These are phyloP conservation scores for Lanmaoa pseudosensibilis DNA, from an alignment of 768 basidiomycete species.

Conservation along the genomic window DNA sequence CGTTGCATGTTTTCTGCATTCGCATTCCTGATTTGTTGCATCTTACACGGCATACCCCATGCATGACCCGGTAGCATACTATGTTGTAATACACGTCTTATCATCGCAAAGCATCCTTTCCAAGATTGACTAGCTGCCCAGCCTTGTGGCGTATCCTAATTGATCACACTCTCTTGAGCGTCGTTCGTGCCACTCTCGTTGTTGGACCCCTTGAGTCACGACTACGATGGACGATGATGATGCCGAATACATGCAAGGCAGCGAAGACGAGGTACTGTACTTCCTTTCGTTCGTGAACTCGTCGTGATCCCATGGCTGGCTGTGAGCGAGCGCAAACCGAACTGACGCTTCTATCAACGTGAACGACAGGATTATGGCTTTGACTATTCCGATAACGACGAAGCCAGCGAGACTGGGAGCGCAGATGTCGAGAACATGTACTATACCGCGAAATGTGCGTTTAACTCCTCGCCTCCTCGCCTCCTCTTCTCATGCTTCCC, in stretches of 20 bases:
- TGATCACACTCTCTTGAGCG: not conserved
- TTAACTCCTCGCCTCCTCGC: not conserved
- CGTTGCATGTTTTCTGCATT: not conserved
- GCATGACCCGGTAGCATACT: constrained; percentile 31
- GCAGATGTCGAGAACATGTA: constrained; percentile 98
- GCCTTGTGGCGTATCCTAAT: constrained; percentile 9
- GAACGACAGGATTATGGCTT: constrained; percentile 83
- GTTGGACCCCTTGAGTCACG: constrained; percentile 3
- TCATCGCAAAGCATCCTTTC: not conserved
- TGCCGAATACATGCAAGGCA: constrained; percentile 91
- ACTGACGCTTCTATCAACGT: constrained; percentile 4
- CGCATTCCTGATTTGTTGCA: constrained; percentile 17
- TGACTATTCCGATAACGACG: constrained; percentile 92
- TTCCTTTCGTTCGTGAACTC: constrained; percentile 1
- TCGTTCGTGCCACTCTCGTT: constrained; percentile 2
- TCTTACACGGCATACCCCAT: constrained; percentile 18
- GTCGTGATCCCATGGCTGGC: not conserved
- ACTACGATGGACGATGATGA: constrained; percentile 84
- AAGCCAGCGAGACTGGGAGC: constrained; percentile 74
- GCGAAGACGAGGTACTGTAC: constrained; percentile 72
- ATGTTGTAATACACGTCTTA: constrained; percentile 19
- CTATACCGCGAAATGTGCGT: constrained; percentile 92
- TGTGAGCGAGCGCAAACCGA: not conserved
- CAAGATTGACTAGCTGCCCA: not conserved
- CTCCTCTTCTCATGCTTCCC: not conserved